Conservation (phyloP, 1,284 basidiomycete genomes). For the Chalciporus sp. region DNA sequence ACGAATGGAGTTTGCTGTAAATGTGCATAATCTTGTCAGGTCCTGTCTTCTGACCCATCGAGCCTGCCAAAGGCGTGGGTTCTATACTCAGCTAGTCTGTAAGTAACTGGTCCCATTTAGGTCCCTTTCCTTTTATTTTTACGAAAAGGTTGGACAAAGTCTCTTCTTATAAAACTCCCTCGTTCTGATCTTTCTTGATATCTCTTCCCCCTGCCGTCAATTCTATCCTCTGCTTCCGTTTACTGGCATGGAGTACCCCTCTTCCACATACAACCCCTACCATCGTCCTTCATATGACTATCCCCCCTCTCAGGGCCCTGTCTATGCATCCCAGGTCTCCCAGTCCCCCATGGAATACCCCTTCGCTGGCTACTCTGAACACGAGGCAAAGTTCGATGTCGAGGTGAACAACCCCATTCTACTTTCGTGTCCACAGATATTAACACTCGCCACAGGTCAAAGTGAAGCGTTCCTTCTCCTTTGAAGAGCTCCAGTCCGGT, state of each 20-base stretch:
- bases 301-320: neutral
- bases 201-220: conserved; percentile 23
- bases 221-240: conserved; percentile 8
- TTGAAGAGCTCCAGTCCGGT: conserved; percentile 38
- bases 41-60: conserved; percentile 34
- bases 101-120: conserved; percentile 16
- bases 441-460: conserved; percentile 22
- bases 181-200: conserved; percentile 7
- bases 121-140: conserved; percentile 22
- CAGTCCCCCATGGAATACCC: conserved; percentile 9
- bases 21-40: conserved; percentile 30
- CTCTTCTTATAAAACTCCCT: conserved; percentile 32
- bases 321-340: neutral
- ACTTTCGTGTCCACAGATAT: neutral
- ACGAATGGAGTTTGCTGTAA: conserved; percentile 34
- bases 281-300: conserved; percentile 3
- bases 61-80: conserved; percentile 35
- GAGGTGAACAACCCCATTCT: conserved; percentile 15
- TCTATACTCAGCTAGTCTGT: conserved; percentile 28
- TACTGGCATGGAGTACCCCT: conserved; percentile 18
- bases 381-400: conserved; percentile 29
- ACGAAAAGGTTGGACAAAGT: conserved; percentile 25
- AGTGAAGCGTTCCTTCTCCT: conserved; percentile 35
- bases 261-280: neutral
- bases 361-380: neutral